Evolutionary conservation across 2,329 filamentous ascomycete species (phyloP), one percentile per base, ranked within the genome.

Genomic region (Hypoxylon sp.): DNA sequence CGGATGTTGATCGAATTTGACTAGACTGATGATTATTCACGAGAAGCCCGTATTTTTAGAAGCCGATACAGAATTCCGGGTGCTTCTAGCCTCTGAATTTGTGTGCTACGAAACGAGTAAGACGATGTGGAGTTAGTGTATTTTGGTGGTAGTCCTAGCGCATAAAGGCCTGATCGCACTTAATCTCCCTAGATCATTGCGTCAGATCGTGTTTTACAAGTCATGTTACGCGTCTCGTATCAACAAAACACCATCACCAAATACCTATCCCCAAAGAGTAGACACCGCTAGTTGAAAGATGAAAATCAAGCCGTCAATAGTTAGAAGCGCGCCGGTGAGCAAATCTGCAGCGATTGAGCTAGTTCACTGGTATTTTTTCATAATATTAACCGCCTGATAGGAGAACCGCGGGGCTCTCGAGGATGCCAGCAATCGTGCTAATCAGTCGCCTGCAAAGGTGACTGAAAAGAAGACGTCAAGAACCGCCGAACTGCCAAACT

Each of bases 341-440:
- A n/a, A 56, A 46, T 19, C 9, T 23, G 1, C 13, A 43, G 41
- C 14, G n/a, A 28, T 9, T 11, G 5, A 19, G 23, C n/a, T 25
- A 19, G 14, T 19, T 4, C 7, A 19, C 11, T 41, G 3, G 11
- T 2, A 28, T 11, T 10, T 7, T 28, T 19, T 19, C n/a, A 21
- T 6, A 21, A 45, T 56, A 28, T 13, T 65, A 10, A 60, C 36
- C 10, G 13, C 13, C 36, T 45, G 9, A 32, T 45, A 56, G 36
- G 34, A 59, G 53, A 46, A 36, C 32, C 63, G 66, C 21, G 41
- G 11, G 73, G 30, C 63, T 50, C 32, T 70, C 62, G 74, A 78
- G 79, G 21, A 75, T 63, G 49, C 75, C 49, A 25, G 77, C 75
- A 63, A 80, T 77, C 49, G 72, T 58, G 72, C 80, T 78, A 34